Evolutionary conservation across 2,329 filamentous ascomycete genomes (phyloP), one percentile per base, ranked within the genome.

Genomic region (Trichothecium roseum): DNA sequence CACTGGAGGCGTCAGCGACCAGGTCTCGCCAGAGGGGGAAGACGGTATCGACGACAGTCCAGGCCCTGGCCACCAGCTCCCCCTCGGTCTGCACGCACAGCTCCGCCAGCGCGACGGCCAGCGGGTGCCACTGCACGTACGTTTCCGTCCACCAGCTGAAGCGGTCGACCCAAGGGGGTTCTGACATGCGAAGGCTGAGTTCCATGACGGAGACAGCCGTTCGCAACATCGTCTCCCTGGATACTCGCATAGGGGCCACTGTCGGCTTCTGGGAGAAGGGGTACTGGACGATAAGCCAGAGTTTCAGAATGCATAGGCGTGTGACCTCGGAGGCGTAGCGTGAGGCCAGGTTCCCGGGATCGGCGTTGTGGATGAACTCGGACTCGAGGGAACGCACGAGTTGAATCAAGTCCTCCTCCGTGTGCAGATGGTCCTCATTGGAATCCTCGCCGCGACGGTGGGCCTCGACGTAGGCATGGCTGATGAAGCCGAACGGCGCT

Each of bases 91-190:
- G 64, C 3, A 59, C 52, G 45, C 68, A 73, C 16, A 74, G 55
- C 41, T 72, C 68, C 1, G 68, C 68, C 12, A 73, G 50, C 2
- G 65, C 61, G 6, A 73, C 67, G 2, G 69, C 67, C 1, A 74
- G 52, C 7, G 68, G 62, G 42, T 74, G 69, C 70, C 70, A 74
- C 39, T 70, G 69, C 12, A 70, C 63, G 48, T 69, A 73, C 1
- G 56, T 63, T 12, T 58, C 48, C n/a, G 60, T 55, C 59, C 68
- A 67, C 64, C 69, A 72, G 15, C 50, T 47, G 49, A 62, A 70
- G 3, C 58, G 51, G 10, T 57, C 53, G 1, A 48, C 38, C 47
- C 48, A 53, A 30, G 54, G 57, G 4, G 52, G 50, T n/a, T 55
- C 36, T 1, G 42, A 54, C 33, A 52, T 49, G 18, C 49, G 47